A percentile compares a stretch with the other conserved stretches of the same genome.
phyloP scores from a whole-genome alignment of 2,329 filamentous ascomycete species.

The Cladosporium sphaerospermum region DNA sequence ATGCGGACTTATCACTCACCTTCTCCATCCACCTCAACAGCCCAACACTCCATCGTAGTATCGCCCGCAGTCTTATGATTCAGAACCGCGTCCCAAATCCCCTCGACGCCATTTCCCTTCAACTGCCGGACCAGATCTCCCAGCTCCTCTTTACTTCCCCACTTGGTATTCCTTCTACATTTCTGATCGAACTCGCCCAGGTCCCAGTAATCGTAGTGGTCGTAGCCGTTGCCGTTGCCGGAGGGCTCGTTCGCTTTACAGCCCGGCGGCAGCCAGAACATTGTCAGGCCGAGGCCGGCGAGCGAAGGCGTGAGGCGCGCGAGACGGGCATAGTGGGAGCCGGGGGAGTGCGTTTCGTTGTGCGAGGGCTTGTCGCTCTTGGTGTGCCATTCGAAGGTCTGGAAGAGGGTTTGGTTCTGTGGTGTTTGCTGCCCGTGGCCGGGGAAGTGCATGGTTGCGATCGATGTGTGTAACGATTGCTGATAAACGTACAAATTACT shows the following conservation, averaged over 20 bases:
- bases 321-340: constrained; percentile 31
- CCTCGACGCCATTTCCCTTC: constrained; percentile 47
- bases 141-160: constrained; percentile 60
- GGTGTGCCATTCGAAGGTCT: constrained; percentile 68
- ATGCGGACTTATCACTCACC: constrained; percentile 1
- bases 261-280: constrained; percentile 62
- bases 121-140: constrained; percentile 47
- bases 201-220: constrained; percentile 58
- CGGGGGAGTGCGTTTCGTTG: constrained; percentile 38
- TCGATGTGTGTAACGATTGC: too few relatives aligned
- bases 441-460: not conserved
- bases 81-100: constrained; percentile 65
- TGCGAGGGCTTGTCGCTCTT: constrained; percentile 37
- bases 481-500: too few relatives aligned
- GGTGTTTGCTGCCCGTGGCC: constrained; percentile 15
- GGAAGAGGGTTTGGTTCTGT: constrained; percentile 50
- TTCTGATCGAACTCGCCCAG: constrained; percentile 70
- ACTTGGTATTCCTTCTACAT: constrained; percentile 57
- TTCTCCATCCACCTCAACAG: constrained; percentile 55
- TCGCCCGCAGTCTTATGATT: constrained; percentile 69
- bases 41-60: constrained; percentile 54
- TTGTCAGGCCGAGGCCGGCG: constrained; percentile 51
- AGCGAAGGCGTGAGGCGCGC: constrained; percentile 22
- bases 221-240: constrained; percentile 59
- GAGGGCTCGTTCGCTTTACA: constrained; percentile 56